Base-by-base conservation (phyloP, 2,329 filamentous ascomycete species). In the Raffaelea ambrosiae region DNA sequence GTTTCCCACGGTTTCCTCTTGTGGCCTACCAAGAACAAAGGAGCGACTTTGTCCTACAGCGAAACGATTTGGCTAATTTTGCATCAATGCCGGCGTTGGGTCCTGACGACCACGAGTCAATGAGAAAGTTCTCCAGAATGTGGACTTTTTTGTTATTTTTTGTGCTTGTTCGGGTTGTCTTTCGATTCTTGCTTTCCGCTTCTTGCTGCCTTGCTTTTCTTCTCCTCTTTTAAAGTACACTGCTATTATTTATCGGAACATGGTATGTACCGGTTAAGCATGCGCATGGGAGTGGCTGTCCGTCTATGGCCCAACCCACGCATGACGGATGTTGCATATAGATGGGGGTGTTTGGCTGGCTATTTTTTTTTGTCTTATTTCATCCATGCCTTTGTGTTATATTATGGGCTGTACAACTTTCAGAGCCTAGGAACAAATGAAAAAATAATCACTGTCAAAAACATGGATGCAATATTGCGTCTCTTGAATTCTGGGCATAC, bases 31-130 rank as follows among this genome's bases (percentile, higher is more conserved):
- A 39, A 33, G 40, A 43, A 26, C 26, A 26, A 20, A 21, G n/a
- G 18, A 19, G 38, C 16, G 23, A 19, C 13, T 18, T n/a, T 31
- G n/a, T 31, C 21, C 9, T 43, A 22, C n/a, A 42, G 16, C 29
- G 3, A 22, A 19, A n/a, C 29, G 21, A 23, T 5, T 42, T 42
- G 47, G 43, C 38, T 39, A 38, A 42, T 36, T 38, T 45, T 47
- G 48, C 48, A 50, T 50, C 44, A 47, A 42, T 44, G 48, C 48
- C 38, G 48, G 48, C 44, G 44, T 50, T 50, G 31, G 40, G 40
- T 21, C 9, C 23, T 41, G 36, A 44, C 20, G 41, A 26, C 18
- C 23, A 40, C 35, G 29, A 29, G 26, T 29, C 26, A 29, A 29
- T 29, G 26, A 29, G 26, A 29, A 29, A 29, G 26, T 29, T n/a